phyloP scores from a whole-genome alignment of 164 flowering plant genomes.

The Warburgia ugandensis region DNA sequence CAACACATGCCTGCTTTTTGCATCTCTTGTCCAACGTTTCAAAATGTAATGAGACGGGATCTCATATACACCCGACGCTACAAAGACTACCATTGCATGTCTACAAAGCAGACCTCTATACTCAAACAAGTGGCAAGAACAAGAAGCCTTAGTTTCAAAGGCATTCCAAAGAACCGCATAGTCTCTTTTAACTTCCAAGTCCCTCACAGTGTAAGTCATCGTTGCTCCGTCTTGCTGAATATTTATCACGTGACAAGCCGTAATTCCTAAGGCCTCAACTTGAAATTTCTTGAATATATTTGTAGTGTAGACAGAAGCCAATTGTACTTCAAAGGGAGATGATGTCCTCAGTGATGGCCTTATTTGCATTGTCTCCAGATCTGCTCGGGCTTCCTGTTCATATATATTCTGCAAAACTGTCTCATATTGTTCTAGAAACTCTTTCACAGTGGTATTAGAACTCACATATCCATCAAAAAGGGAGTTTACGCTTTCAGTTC shows the following conservation, averaged over 20 bases:
- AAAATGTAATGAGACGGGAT: slow-evolving; percentile 6
- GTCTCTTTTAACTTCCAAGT: slow-evolving; percentile 3
- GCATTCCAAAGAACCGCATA: slow-evolving; percentile 3
- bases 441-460: slow-evolving; percentile 5
- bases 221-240: background rate
- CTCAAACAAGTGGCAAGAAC: slow-evolving; percentile 1
- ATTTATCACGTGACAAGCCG: background rate
- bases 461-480: slow-evolving; percentile 13
- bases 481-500: slow-evolving; percentile 4
- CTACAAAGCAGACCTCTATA: slow-evolving; percentile 5
- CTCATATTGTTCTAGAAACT: slow-evolving; percentile 9
- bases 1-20: slow-evolving; percentile 22
- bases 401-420: slow-evolving; percentile 3
- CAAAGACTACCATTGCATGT: slow-evolving; percentile 1
- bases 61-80: slow-evolving; percentile 1
- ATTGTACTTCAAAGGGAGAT: slow-evolving; percentile 12
- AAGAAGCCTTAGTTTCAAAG: background rate
- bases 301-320: slow-evolving; percentile 8
- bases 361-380: background rate
- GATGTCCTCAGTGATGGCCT: slow-evolving; percentile 7
- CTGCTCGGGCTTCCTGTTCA: slow-evolving; percentile 8
- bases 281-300: slow-evolving; percentile 10
- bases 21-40: slow-evolving; percentile 6
- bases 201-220: slow-evolving; percentile 1
- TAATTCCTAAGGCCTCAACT: slow-evolving; percentile 4